Base-by-base conservation (phyloP, 2,329 filamentous ascomycete genomes). In the Trichoderma sp. region DNA sequence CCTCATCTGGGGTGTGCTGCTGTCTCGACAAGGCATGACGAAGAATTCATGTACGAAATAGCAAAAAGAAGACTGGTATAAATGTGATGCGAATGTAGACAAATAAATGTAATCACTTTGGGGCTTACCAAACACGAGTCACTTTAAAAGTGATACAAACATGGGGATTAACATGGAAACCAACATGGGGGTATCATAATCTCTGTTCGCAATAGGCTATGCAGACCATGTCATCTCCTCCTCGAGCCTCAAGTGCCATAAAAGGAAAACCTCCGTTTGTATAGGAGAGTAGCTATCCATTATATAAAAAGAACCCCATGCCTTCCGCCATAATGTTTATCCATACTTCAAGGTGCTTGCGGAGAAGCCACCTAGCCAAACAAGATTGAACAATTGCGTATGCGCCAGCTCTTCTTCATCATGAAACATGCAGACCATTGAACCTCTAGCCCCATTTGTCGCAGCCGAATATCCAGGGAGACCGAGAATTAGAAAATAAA, bases 141-240 rank as follows among this genome's bases (percentile, higher is more conserved):
- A 11, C 36, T 14, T 26, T 4, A 1, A 47, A 12, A 7, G 26
- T 18, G 39, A 51, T 12, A 32, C 39, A 14, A 43, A 26, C 4
- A 47, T n/a, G 34, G 7, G 11, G 36, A 39, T 18, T 6, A 3
- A 18, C 9, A 32, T 11, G 30, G 9, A n/a, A n/a, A n/a, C n/a
- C n/a, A 43, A 26, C 4, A 47, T n/a, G 30, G 60, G 73, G 73
- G 71, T 74, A 74, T 74, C 71, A 72, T 74, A 67, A 67, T 61
- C 71, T 70, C 57, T 70, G 69, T 68, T 73, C 11, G 64, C 62
- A 47, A 58, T 65, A 43, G 64, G 57, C 47, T 69, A 63, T 64
- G 57, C 72, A 71, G 30, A 72, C 61, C 61, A 53, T 56, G 43
- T 71, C 57, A 32, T 61, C 57, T 72, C 47, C 26, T 67, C 36